phyloP scores from a whole-genome alignment of 345 rosid genomes.

The Salix purpurea region DNA sequence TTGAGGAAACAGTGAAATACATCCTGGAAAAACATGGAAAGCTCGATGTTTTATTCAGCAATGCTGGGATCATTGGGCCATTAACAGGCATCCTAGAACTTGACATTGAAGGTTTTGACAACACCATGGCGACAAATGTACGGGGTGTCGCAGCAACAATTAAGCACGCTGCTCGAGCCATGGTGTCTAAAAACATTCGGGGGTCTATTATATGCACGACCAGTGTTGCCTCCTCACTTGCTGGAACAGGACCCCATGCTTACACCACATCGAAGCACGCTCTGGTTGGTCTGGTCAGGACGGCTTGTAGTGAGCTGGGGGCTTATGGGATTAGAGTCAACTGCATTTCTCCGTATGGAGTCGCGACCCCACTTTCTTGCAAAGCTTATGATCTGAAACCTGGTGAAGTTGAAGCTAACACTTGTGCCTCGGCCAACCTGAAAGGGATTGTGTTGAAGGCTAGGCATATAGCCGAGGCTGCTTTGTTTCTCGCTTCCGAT shows the following conservation, averaged over 20 bases:
- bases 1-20: conserved; percentile 54
- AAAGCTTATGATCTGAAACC: conserved; percentile 44
- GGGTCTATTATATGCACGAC: conserved; percentile 86
- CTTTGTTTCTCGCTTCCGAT: conserved; percentile 80
- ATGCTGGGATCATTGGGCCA: conserved; percentile 75
- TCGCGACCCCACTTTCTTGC: conserved; percentile 76
- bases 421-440: conserved; percentile 40
- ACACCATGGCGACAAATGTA: conserved; percentile 59
- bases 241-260: conserved; percentile 72
- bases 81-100: conserved; percentile 55
- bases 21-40: conserved; percentile 46
- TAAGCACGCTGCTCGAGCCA: conserved; percentile 76
- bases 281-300: conserved; percentile 57
- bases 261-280: conserved; percentile 83
- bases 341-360: conserved; percentile 75
- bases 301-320: conserved; percentile 77
- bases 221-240: conserved; percentile 52
- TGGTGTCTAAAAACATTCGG: conserved; percentile 54
- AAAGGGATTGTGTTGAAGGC: conserved; percentile 70
- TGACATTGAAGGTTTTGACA: conserved; percentile 48
- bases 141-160: conserved; percentile 70
- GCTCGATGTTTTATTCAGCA: conserved; percentile 73
- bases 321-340: conserved; percentile 81
- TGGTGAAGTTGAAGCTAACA: conserved; percentile 42
- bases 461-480: conserved; percentile 74